Conservation (phyloP, 2,329 filamentous ascomycete species). For the Daldinia sp. region DNA sequence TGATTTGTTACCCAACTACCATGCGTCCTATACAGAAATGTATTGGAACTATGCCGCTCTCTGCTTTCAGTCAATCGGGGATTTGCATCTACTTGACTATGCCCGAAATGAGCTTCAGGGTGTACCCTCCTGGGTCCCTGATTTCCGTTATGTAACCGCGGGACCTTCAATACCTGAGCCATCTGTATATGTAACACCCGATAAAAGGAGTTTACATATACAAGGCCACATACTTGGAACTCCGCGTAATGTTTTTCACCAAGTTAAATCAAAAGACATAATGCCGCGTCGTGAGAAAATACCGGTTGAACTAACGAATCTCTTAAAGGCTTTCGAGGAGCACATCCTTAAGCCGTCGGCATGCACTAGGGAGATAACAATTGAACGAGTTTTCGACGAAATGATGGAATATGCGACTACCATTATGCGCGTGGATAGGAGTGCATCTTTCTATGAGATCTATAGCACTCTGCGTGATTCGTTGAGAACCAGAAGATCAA, state of each 20-base stretch:
- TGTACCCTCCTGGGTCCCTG: conserved; percentile 45
- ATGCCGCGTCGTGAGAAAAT: not conserved
- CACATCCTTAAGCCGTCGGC: conserved; percentile 27
- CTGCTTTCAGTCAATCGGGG: conserved; percentile 19
- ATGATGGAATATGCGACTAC: not conserved
- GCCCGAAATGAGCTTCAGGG: not conserved
- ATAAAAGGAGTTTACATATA: conserved; percentile 31
- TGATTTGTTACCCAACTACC: conserved; percentile 39
- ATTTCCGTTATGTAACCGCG: conserved; percentile 32
- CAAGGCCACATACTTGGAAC: no score
- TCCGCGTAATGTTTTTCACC: no score
- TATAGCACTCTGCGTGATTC: conserved; percentile 17
- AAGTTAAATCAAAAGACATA: not conserved
- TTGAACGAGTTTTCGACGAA: conserved; percentile 15
- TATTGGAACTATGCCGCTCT: conserved; percentile 42
- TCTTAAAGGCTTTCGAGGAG: conserved; percentile 14
- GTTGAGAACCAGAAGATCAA: not conserved
- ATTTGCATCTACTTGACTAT: conserved; percentile 32
- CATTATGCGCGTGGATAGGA: not conserved
- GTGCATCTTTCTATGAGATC: conserved; percentile 8
- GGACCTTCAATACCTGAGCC: not conserved
- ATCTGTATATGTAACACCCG: conserved; percentile 25
- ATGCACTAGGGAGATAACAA: conserved; percentile 3
- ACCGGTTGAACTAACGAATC: not conserved
- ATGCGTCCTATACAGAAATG: conserved; percentile 23